These are phyloP conservation scores for Neofusicoccum kwambonambiense DNA, from an alignment of 2,329 filamentous ascomycete species.

Conservation along the genomic window DNA sequence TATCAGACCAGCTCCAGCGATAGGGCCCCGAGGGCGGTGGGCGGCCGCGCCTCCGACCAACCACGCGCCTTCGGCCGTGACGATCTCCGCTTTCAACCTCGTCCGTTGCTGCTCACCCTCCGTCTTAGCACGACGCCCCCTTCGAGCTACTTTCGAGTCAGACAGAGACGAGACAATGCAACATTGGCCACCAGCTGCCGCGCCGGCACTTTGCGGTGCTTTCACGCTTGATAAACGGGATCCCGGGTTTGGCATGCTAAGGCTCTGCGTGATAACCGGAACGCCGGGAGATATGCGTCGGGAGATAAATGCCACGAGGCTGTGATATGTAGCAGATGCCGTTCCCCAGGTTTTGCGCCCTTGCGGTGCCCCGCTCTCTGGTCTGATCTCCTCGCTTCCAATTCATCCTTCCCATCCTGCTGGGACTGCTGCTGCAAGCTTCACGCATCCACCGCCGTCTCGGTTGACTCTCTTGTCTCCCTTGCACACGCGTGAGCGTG, in stretches of 20 bases:
- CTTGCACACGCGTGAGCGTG: background rate
- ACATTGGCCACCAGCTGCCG: background rate
- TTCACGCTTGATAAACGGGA: background rate
- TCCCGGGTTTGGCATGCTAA: background rate
- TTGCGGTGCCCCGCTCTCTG: background rate
- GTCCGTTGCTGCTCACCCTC: background rate
- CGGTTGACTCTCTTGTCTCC: background rate
- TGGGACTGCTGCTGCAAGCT: background rate
- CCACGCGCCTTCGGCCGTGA: too few relatives aligned
- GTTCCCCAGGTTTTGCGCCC: background rate
- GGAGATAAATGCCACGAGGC: background rate
- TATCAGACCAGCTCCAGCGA: background rate
- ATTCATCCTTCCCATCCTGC: background rate
- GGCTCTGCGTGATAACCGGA: background rate
- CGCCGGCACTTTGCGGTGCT: background rate
- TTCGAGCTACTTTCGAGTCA: background rate
- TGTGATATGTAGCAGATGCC: background rate
- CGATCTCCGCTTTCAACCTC: background rate
- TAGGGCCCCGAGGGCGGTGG: background rate
- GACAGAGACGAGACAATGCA: background rate
- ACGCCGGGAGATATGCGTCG: background rate
- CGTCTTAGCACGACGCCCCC: background rate
- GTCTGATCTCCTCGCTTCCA: background rate
- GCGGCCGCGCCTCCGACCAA: background rate
- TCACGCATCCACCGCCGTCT: background rate